A percentile compares a stretch with the other conserved stretches of the same genome.
phyloP scores from a whole-genome alignment of 805 yeast species.

The Metschnikowia matae region DNA sequence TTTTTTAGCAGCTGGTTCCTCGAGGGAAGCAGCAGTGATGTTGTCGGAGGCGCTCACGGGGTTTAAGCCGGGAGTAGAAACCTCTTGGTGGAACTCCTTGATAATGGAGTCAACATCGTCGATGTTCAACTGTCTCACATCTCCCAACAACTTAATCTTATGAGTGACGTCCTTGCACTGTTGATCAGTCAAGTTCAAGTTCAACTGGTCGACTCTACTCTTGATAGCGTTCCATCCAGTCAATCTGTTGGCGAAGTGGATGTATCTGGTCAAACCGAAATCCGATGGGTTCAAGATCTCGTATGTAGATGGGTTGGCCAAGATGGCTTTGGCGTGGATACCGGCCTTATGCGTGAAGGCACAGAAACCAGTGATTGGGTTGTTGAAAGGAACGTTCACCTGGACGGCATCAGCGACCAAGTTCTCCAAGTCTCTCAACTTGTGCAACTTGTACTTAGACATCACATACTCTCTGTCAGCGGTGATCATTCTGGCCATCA shows the following conservation, averaged over 20 bases:
- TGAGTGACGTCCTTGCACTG: slow-evolving; percentile 54
- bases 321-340: slow-evolving; percentile 58
- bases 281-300: slow-evolving; percentile 56
- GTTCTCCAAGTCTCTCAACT: slow-evolving; percentile 55
- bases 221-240: slow-evolving; percentile 65
- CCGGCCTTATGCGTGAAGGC: slow-evolving; percentile 65
- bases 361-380: slow-evolving; percentile 62
- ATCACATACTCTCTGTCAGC: slow-evolving; percentile 57
- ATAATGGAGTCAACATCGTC: slow-evolving; percentile 61
- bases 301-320: slow-evolving; percentile 61
- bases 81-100: slow-evolving; percentile 49
- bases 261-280: slow-evolving; percentile 58
- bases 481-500: slow-evolving; percentile 61
- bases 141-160: slow-evolving; percentile 55
- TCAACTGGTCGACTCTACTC: slow-evolving; percentile 57
- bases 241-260: slow-evolving; percentile 57
- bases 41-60: slow-evolving; percentile 17
- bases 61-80: slow-evolving; percentile 28
- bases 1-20: slow-evolving; percentile 36
- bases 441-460: slow-evolving; percentile 53
- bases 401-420: slow-evolving; percentile 57
- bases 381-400: slow-evolving; percentile 57
- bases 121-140: slow-evolving; percentile 54
- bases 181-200: slow-evolving; percentile 51
- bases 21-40: slow-evolving; percentile 23